phyloP scores from a whole-genome alignment of 83 land plant genomes.

The Picea engelmannii region DNA sequence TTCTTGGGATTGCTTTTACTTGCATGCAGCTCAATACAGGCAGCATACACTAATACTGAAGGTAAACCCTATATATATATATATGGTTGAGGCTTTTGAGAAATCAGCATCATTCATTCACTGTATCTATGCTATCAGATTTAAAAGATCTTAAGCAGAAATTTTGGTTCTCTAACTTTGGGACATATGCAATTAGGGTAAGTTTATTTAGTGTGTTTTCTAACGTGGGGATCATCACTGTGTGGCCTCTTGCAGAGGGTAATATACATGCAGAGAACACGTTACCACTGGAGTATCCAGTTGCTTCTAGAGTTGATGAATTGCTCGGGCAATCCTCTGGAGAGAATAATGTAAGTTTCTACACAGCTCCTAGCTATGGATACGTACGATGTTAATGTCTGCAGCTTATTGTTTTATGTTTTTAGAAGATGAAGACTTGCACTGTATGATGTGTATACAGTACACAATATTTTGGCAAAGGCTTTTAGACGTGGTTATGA shows the following conservation, averaged over 20 bases:
- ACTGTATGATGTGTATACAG: background rate
- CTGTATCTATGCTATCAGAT: no score
- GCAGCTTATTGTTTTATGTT: background rate
- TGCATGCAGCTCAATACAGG: background rate
- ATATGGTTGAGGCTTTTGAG: no score
- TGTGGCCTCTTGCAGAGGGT: background rate
- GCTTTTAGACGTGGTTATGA: no score
- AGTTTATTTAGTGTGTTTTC: background rate
- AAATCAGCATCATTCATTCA: no score
- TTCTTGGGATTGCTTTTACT: background rate
- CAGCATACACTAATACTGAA: background rate
- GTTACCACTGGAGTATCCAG: background rate
- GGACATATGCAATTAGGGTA: background rate
- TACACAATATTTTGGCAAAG: background rate
- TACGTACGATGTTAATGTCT: background rate
- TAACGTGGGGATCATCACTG: background rate
- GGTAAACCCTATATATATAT: no score
- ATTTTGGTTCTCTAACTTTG: no score
- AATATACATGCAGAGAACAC: background rate
- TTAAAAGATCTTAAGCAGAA: no score
- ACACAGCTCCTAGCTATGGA: no score
- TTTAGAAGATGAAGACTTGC: background rate
- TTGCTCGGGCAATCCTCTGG: background rate
- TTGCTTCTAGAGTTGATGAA: background rate
- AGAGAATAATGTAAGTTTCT: background rate